Percentiles rank a stretch among this genome's conserved stretches.
Evolutionary conservation across 106 monocot genomes (phyloP).

Genomic region (Vanilla planifolia): DNA sequence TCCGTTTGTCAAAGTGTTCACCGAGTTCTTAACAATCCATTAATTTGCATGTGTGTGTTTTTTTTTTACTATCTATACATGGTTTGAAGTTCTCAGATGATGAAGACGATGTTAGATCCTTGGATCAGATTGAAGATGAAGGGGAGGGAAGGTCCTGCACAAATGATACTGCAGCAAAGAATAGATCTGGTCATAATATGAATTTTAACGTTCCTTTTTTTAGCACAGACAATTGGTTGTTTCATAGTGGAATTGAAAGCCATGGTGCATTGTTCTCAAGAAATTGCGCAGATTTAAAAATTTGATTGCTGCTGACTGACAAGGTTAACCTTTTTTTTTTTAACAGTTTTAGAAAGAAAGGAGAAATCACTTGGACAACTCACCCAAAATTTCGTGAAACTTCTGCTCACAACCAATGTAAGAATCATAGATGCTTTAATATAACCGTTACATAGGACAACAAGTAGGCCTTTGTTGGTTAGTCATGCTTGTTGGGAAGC

Average conservation of each 20-base stretch:
- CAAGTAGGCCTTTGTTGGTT: neutral
- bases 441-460: neutral
- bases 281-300: too few species aligned
- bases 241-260: too few species aligned
- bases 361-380: slow-evolving; percentile 91
- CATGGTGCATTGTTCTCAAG: too few species aligned
- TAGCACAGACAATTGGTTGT: too few species aligned
- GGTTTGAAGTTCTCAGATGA: slow-evolving; percentile 34
- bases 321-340: too few species aligned
- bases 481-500: neutral
- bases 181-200: slow-evolving; percentile 31
- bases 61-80: neutral
- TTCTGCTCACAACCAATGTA: slow-evolving; percentile 73
- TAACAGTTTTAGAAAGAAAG: slow-evolving; percentile 30
- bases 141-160: slow-evolving; percentile 23
- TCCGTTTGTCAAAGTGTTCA: neutral
- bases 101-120: slow-evolving; percentile 40
- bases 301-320: too few species aligned
- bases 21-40: neutral
- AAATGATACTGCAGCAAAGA: slow-evolving; percentile 10
- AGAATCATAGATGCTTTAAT: slow-evolving; percentile 2
- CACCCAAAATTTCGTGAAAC: slow-evolving; percentile 89
- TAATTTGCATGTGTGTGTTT: neutral
- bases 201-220: too few species aligned
- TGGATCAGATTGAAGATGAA: slow-evolving; percentile 20